These are phyloP conservation scores for Acer yangbiense DNA, from an alignment of 345 rosid genomes.

Conservation along the genomic window DNA sequence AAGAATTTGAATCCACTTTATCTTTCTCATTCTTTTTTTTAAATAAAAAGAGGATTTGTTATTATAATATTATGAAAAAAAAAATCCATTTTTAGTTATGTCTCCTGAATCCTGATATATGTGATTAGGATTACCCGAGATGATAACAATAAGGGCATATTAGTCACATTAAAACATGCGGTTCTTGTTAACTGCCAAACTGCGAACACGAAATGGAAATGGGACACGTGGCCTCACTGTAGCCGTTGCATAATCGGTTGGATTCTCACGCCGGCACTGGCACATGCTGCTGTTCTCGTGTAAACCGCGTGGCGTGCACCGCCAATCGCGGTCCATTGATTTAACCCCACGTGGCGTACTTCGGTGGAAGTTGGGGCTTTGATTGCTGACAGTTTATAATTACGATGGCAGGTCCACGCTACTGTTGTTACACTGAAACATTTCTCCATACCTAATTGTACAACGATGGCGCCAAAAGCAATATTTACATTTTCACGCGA, in stretches of 20 bases:
- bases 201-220: background rate
- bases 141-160: conserved; percentile 9
- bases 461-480: background rate
- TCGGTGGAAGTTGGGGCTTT: background rate
- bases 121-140: background rate
- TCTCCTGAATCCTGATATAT: too few relatives aligned
- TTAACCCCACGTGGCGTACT: background rate
- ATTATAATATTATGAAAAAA: too few relatives aligned
- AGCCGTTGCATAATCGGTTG: background rate
- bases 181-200: background rate
- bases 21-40: too few relatives aligned
- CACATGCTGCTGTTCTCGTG: conserved; percentile 1
- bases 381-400: conserved; percentile 11
- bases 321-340: background rate
- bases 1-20: too few relatives aligned
- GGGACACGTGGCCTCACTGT: conserved; percentile 1
- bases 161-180: background rate
- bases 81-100: too few relatives aligned
- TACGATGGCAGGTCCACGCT: conserved; percentile 30
- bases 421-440: conserved; percentile 8
- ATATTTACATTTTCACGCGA: background rate
- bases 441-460: background rate
- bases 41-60: too few relatives aligned
- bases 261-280: background rate
- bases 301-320: background rate